Conservation (phyloP, 2,329 filamentous ascomycete species). For the Stachybotrys chartarum region DNA sequence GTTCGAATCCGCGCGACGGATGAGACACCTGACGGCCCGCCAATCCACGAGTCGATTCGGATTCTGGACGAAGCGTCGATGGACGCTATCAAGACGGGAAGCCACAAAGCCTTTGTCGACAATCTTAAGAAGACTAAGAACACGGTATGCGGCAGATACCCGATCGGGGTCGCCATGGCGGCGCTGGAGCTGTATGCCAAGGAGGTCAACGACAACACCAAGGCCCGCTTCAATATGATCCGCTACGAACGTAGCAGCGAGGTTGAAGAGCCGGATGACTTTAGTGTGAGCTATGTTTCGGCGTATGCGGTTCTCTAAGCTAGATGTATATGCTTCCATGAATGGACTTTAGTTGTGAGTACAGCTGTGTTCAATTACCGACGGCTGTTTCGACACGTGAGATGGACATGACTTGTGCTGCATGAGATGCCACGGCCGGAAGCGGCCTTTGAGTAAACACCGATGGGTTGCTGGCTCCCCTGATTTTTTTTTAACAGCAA, state of each 20-base stretch:
- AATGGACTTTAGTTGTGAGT: too few species aligned
- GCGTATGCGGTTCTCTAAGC: slow-evolving; percentile 70
- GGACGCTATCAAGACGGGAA: slow-evolving; percentile 72
- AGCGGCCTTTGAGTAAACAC: too few species aligned
- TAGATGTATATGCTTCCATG: background rate
- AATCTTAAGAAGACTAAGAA: slow-evolving; percentile 70
- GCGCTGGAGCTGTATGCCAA: slow-evolving; percentile 61
- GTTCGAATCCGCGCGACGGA: slow-evolving; percentile 26
- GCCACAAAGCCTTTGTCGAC: slow-evolving; percentile 61
- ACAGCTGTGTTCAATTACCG: too few species aligned
- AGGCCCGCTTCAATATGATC: slow-evolving; percentile 66
- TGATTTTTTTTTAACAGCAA: too few species aligned
- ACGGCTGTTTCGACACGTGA: too few species aligned
- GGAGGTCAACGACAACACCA: slow-evolving; percentile 24
- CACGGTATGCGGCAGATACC: slow-evolving; percentile 90
- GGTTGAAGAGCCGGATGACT: slow-evolving; percentile 59
- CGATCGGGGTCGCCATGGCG: slow-evolving; percentile 89
- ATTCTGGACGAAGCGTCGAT: slow-evolving; percentile 76
- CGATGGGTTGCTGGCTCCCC: too few species aligned
- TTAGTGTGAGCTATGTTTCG: slow-evolving; percentile 91
- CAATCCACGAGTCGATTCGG: slow-evolving; percentile 81
- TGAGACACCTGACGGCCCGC: slow-evolving; percentile 26
- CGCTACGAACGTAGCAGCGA: slow-evolving; percentile 88
- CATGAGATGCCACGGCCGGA: too few species aligned
- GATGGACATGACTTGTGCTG: too few species aligned